These are phyloP conservation scores for Pleurostoma richardsiae DNA, from an alignment of 2,329 filamentous ascomycete genomes.

Conservation along the genomic window DNA sequence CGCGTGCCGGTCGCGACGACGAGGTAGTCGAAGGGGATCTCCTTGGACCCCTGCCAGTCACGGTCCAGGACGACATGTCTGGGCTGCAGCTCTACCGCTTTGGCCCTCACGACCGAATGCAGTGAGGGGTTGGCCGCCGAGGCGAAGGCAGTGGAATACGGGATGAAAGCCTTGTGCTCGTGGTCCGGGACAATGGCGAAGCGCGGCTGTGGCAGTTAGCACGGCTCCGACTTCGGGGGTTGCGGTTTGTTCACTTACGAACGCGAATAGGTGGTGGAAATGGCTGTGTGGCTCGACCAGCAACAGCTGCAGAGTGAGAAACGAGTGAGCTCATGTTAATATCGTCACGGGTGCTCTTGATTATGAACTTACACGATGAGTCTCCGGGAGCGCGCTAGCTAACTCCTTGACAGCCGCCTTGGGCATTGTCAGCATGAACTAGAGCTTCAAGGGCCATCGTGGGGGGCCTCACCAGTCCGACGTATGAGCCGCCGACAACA, in stretches of 20 bases:
- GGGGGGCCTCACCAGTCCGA: constrained; percentile 26
- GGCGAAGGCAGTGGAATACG: constrained; percentile 29
- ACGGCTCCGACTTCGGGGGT: not conserved
- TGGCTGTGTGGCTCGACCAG: constrained; percentile 44
- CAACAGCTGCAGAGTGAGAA: constrained; percentile 18
- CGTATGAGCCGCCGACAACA: constrained; percentile 41
- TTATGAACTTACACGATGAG: constrained; percentile 18
- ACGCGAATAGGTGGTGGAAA: constrained; percentile 42
- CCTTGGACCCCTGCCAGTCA: constrained; percentile 19
- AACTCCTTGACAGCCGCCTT: constrained; percentile 26
- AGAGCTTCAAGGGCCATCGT: not conserved
- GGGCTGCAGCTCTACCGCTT: constrained; percentile 20
- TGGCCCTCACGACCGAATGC: constrained; percentile 25
- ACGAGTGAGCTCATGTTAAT: not conserved
- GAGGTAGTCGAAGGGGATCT: constrained; percentile 35
- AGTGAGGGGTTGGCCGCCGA: constrained; percentile 21
- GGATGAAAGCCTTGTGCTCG: constrained; percentile 43
- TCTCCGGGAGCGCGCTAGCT: constrained; percentile 29
- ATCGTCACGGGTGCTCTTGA: not conserved
- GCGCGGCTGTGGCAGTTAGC: constrained; percentile 25
- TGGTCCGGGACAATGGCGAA: constrained; percentile 35
- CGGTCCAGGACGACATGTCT: constrained; percentile 27
- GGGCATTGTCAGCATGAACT: not conserved
- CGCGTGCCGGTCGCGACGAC: constrained; percentile 37
- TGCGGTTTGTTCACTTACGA: constrained; percentile 18